Base-by-base conservation (phyloP, 331 rosid genomes). In the Saraca asoca region DNA sequence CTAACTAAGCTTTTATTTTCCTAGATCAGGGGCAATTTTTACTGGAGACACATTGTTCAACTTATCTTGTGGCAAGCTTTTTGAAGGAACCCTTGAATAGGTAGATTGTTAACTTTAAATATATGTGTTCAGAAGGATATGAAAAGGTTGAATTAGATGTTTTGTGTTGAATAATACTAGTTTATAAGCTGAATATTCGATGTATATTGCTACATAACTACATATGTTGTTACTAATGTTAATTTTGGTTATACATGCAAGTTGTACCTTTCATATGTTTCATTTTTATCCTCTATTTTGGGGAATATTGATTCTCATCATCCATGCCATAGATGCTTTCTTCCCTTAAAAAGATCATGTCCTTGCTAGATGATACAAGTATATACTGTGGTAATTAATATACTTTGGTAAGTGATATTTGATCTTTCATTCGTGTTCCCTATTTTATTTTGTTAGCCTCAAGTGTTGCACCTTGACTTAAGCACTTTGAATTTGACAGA, bases 31-130 rank as follows among this genome's bases (percentile, higher is more conserved):
- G n/a, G n/a, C n/a, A n/a, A n/a, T n/a, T n/a, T n/a, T 94, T 69
- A 84, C 97, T 1, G 98, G 98, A 17, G 98, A 94, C 73, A 82
- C 98, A 43, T 75, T 94, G 80, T 94, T 94, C 79, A 94, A 97
- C 86, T 80, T 94, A 83, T 94, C 98, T 10, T 94, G 98, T 71
- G 98, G 98, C 78, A 90, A 88, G 64, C 82, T 94, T 71, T 88
- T 91, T 72, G 98, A 94, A 85, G 97, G 97, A 83, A 90, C 88
- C 59, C 92, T 88, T 12, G 83, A 88, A 72, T 92, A 94, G 94
- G 98, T 93, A 66, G 73, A 62, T n/a, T n/a, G n/a, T n/a, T n/a
- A n/a, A n/a, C n/a, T n/a, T n/a, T n/a, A n/a, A n/a, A n/a, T n/a
- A n/a, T n/a, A n/a, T n/a, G n/a, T n/a, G n/a, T n/a, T n/a, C n/a